Base-by-base conservation (phyloP, 768 basidiomycete genomes). In the Piloderma croceum region DNA sequence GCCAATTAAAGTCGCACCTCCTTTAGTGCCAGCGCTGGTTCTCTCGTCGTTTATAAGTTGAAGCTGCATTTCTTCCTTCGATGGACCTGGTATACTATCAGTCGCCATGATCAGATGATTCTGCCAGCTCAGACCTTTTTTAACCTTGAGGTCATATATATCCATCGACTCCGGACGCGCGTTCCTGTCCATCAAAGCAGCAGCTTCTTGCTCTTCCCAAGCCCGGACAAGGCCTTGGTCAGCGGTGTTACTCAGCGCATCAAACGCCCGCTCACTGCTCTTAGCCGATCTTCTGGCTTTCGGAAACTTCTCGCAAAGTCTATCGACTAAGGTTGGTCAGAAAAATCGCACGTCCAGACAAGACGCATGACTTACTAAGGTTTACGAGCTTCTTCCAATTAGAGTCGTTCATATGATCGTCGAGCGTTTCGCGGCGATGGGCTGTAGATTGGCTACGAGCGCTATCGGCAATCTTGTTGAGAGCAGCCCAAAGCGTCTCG, bases 331-430 rank as follows among this genome's bases (percentile, higher is more conserved):
- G 27, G 27, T 29, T 29, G n/a, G n/a, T n/a, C n/a, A n/a, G n/a
- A n/a, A n/a, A n/a, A n/a, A n/a, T n/a, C n/a, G n/a, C n/a, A n/a
- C n/a, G n/a, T n/a, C n/a, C n/a, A n/a, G n/a, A n/a, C 27, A 7
- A 13, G 24, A 21, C 5, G 0, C 19, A 25, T 7, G 10, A 21
- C 42, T 43, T 6, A 43, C 42, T 22, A 4, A 33, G 32, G 7
- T 31, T 3, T 11, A 32, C 24, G 19, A 43, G 36, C 32, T 43
- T 43, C 42, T 22, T 40, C 3, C 37, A 43, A 31, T 43, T 43
- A 17, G 21, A 33, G 24, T 24, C 41, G 24, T 42, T 42, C 34
- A 42, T 38, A 12, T 43, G 42, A 39, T 31, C 33, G 18, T 43
- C 42, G 7, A 43, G 31, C 21, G 31, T 13, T 18, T 43, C 42